phyloP scores from a whole-genome alignment of 23 red algal genomes.

The Cyanidiococcus yangmingshanensis region DNA sequence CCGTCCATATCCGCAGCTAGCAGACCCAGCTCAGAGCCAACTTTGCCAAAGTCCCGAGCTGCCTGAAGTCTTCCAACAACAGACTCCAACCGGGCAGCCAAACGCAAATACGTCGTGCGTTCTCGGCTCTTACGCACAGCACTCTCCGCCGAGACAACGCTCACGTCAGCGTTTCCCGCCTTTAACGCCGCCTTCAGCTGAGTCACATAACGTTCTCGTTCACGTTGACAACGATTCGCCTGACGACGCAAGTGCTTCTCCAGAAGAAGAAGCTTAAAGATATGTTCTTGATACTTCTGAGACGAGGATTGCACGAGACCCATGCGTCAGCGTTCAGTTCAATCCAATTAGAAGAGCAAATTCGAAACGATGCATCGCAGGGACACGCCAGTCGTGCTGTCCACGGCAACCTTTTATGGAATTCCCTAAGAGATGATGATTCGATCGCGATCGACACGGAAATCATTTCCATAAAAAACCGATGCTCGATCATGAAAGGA shows the following conservation, averaged over 20 bases:
- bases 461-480: too few species aligned
- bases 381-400: too few species aligned
- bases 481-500: too few species aligned
- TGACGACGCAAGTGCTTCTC: slow-evolving; percentile 22
- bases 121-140: slow-evolving; percentile 23
- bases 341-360: too few species aligned
- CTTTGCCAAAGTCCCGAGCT: slow-evolving; percentile 5
- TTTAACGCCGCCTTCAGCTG: slow-evolving; percentile 28
- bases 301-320: not conserved
- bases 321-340: not conserved
- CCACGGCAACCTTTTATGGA: too few species aligned
- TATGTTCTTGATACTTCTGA: slow-evolving; percentile 18
- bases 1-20: slow-evolving; percentile 7
- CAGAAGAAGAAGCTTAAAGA: slow-evolving; percentile 18
- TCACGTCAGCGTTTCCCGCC: slow-evolving; percentile 13
- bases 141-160: slow-evolving; percentile 20
- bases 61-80: slow-evolving; percentile 17
- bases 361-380: too few species aligned
- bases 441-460: too few species aligned
- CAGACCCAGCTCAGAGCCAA: slow-evolving; percentile 1
- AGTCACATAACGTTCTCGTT: slow-evolving; percentile 17
- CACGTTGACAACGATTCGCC: slow-evolving; percentile 26
- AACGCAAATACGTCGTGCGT: slow-evolving; percentile 22
- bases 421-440: too few species aligned
- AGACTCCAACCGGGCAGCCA: slow-evolving; percentile 24